These are phyloP conservation scores for Sarcodon aspratus DNA, from an alignment of 768 basidiomycete species.

Conservation along the genomic window DNA sequence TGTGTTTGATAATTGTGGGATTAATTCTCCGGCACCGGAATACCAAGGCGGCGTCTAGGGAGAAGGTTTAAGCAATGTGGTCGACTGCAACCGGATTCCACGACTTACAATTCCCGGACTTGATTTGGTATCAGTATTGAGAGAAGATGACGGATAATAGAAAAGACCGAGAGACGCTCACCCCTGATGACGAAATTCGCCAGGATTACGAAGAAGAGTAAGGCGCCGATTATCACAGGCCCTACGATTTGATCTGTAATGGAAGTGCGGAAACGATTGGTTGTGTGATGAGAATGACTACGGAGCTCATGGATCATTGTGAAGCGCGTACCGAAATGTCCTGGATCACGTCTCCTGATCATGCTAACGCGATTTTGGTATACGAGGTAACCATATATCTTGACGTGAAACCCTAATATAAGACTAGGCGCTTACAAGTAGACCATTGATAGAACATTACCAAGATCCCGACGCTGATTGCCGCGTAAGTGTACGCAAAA, in stretches of 20 bases:
- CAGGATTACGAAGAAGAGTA: constrained; percentile 81
- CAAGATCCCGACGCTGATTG: constrained; percentile 62
- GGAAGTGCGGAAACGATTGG: not conserved
- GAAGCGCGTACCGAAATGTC: constrained; percentile 61
- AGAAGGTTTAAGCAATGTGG: no score
- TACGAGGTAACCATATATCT: constrained; percentile 80
- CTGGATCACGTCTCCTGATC: constrained; percentile 83
- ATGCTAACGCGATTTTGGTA: constrained; percentile 85
- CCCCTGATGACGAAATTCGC: constrained; percentile 84
- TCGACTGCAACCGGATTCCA: not conserved
- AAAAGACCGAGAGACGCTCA: constrained; percentile 21
- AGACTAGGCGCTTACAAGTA: not conserved
- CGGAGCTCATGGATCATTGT: not conserved
- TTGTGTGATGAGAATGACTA: not conserved
- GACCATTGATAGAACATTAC: constrained; percentile 22
- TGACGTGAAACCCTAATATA: not conserved
- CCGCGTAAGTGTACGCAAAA: constrained; percentile 78
- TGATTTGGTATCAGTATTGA: not conserved
- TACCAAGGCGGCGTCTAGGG: not conserved
- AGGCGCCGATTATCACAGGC: constrained; percentile 69
- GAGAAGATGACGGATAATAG: not conserved
- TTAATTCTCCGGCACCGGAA: no score
- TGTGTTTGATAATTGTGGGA: no score
- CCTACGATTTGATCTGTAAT: constrained; percentile 66
- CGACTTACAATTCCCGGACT: constrained; percentile 54